A percentile compares a stretch with the other conserved stretches of the same genome.
Evolutionary conservation across 805 yeast genomes (phyloP).

Genomic region (Starmerella geochares): DNA sequence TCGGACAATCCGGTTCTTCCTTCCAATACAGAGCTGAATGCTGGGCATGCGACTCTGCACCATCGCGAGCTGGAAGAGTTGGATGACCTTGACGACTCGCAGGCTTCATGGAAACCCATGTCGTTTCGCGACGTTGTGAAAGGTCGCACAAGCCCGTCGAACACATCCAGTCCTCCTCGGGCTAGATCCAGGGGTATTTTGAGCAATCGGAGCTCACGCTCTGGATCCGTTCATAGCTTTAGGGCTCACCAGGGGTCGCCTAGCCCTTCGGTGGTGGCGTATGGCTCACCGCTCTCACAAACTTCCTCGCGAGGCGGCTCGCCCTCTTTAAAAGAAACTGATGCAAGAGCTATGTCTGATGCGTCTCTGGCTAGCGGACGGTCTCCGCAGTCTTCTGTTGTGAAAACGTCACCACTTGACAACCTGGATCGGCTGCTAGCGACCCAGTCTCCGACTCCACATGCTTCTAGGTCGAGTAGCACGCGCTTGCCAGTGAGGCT

Average conservation of each 20-base stretch:
- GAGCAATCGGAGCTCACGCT: background rate
- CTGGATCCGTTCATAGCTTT: background rate
- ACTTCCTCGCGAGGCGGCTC: background rate
- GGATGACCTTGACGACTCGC: background rate
- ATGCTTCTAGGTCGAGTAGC: background rate
- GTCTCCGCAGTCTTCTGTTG: background rate
- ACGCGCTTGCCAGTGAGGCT: background rate
- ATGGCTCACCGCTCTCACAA: background rate
- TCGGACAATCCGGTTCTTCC: no score
- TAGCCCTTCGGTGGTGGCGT: background rate
- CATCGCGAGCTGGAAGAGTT: no score
- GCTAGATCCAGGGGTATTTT: background rate
- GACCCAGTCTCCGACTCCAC: background rate
- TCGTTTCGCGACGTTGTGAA: background rate
- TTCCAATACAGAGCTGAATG: no score
- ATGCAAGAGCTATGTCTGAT: background rate
- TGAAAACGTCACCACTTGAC: conserved; percentile 1
- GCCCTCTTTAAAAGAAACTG: background rate
- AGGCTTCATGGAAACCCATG: background rate
- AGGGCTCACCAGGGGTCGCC: background rate
- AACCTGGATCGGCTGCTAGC: background rate
- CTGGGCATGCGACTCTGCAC: no score
- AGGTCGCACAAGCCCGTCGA: background rate
- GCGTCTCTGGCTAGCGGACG: background rate
- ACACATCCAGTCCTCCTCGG: background rate